Conservation (phyloP, 352 stramenopile genomes). For the Pythium chondricola region DNA sequence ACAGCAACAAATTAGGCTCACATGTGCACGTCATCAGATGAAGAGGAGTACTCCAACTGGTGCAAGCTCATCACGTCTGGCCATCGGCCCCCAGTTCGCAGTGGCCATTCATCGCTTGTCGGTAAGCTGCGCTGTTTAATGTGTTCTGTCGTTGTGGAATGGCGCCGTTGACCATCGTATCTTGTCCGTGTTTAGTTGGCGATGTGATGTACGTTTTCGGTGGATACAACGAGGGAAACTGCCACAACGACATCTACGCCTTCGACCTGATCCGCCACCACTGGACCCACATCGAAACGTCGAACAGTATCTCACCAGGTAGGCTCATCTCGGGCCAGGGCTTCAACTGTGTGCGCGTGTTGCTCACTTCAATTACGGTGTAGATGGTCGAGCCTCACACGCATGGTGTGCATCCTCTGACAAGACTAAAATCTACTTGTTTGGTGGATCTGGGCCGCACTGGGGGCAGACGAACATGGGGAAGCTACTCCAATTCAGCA, state of each 20-base stretch:
- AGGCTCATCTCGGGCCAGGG: slow-evolving; percentile 1
- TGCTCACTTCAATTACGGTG: too few relatives aligned
- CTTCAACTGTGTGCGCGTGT: too few relatives aligned
- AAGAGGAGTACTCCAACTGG: slow-evolving; percentile 59
- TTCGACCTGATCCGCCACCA: slow-evolving; percentile 78
- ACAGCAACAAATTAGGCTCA: too few relatives aligned
- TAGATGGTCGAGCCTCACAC: slow-evolving; percentile 68
- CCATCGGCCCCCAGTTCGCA: slow-evolving; percentile 61
- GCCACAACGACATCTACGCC: slow-evolving; percentile 80
- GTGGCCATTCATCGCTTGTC: slow-evolving; percentile 73
- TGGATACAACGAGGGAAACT: slow-evolving; percentile 83
- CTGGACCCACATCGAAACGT: slow-evolving; percentile 70
- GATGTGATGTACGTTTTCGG: slow-evolving; percentile 82
- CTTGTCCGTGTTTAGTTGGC: slow-evolving; percentile 28
- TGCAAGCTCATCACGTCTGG: slow-evolving; percentile 67
- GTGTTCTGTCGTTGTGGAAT: not conserved
- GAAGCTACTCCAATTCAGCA: slow-evolving; percentile 75
- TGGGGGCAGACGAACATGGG: slow-evolving; percentile 86
- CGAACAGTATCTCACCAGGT: slow-evolving; percentile 67
- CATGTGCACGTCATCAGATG: too few relatives aligned
- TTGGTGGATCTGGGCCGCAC: slow-evolving; percentile 68
- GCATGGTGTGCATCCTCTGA: slow-evolving; percentile 71
- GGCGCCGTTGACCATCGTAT: too few relatives aligned
- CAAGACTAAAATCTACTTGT: slow-evolving; percentile 73
- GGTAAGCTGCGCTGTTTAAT: slow-evolving; percentile 25